Conservation (phyloP, 768 basidiomycete species). For the Amanita fuliginea region DNA sequence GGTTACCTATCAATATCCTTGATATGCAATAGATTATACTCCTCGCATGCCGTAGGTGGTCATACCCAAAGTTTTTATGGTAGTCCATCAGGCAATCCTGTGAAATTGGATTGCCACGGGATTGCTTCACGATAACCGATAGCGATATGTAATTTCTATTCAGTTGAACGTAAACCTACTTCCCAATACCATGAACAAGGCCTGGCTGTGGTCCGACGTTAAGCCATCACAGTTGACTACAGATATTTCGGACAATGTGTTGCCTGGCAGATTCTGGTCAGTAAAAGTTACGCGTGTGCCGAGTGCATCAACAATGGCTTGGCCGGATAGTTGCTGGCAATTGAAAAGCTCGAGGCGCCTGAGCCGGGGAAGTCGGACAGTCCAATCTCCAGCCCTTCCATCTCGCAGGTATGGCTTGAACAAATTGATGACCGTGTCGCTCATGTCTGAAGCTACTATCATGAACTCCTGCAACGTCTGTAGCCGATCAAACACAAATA, state of each 20-base stretch:
- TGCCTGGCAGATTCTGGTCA: constrained; percentile 17
- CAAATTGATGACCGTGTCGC: constrained; percentile 54
- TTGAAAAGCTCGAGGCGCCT: constrained; percentile 40
- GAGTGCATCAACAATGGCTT: constrained; percentile 43
- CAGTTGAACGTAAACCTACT: background rate
- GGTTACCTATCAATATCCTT: too few species aligned
- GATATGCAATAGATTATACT: too few species aligned
- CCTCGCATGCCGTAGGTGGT: too few species aligned
- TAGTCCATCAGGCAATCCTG: too few species aligned
- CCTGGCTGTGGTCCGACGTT: background rate
- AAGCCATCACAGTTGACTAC: constrained; percentile 30
- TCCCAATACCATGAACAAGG: constrained; percentile 1
- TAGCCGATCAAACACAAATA: constrained; percentile 51
- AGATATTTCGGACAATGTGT: constrained; percentile 20
- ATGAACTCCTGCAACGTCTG: constrained; percentile 47
- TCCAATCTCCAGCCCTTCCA: constrained; percentile 8
- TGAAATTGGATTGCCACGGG: too few species aligned
- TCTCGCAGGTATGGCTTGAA: constrained; percentile 31
- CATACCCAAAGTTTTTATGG: too few species aligned
- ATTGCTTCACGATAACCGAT: too few species aligned
- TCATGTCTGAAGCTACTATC: constrained; percentile 77
- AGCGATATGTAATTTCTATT: background rate
- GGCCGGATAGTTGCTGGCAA: constrained; percentile 54
- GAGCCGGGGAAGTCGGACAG: constrained; percentile 38
- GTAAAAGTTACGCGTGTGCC: constrained; percentile 32